These are phyloP conservation scores for Yamadazyma atmosphaerica DNA, from an alignment of 1,139 yeast genomes.

Conservation along the genomic window DNA sequence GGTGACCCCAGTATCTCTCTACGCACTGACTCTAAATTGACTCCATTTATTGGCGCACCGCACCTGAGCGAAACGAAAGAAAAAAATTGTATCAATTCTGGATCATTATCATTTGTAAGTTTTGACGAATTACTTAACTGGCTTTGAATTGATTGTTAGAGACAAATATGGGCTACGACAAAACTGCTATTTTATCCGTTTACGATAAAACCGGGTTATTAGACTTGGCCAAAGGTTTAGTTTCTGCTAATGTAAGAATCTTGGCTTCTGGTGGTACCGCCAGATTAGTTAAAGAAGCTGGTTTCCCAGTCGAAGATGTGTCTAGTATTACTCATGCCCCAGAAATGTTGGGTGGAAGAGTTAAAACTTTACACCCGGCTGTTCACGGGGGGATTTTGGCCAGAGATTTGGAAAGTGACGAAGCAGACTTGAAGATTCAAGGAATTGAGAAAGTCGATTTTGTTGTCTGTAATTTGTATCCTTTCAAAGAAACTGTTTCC, in stretches of 20 bases:
- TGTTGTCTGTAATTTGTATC: conserved; percentile 96
- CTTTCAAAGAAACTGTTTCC: conserved; percentile 95
- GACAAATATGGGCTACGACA: conserved; percentile 38
- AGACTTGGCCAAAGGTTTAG: conserved; percentile 93
- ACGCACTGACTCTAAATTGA: neutral
- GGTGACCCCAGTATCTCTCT: neutral
- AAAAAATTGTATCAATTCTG: neutral
- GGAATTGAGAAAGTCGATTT: conserved; percentile 93
- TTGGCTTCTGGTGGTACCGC: conserved; percentile 99
- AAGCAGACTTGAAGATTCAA: conserved; percentile 80
- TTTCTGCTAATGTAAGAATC: conserved; percentile 82
- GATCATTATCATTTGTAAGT: neutral
- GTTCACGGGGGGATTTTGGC: conserved; percentile 99
- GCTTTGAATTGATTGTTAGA: neutral
- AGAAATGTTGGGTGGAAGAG: conserved; percentile 98
- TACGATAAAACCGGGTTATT: conserved; percentile 95
- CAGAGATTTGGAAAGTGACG: conserved; percentile 87
- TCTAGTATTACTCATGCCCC: conserved; percentile 96
- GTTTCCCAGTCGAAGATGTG: conserved; percentile 96
- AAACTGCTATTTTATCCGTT: conserved; percentile 94
- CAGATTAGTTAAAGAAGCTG: conserved; percentile 90
- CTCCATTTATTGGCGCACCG: conserved; percentile 1
- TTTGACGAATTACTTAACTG: neutral
- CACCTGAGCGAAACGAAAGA: neutral
- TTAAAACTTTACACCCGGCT: conserved; percentile 97